phyloP scores from a whole-genome alignment of 768 basidiomycete species.

The Nevesoporus exiguus region DNA sequence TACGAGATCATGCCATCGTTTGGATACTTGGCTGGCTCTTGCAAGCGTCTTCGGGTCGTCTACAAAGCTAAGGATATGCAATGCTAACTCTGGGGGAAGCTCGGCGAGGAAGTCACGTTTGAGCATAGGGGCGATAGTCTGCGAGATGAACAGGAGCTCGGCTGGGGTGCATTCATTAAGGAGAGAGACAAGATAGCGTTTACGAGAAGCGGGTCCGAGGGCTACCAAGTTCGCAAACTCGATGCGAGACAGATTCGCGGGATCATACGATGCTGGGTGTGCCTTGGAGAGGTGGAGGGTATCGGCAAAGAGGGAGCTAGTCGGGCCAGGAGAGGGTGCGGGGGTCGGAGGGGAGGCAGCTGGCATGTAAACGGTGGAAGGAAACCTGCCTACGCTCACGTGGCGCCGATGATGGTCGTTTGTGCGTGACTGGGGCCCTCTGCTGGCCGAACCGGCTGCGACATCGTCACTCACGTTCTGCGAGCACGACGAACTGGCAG shows the following conservation, averaged over 20 bases:
- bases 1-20: constrained; percentile 65
- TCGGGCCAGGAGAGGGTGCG: constrained; percentile 54
- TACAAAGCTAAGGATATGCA: constrained; percentile 74
- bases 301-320: constrained; percentile 45
- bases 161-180: constrained; percentile 52
- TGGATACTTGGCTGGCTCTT: constrained; percentile 66
- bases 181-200: constrained; percentile 49
- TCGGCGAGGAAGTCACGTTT: constrained; percentile 58
- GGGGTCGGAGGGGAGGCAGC: constrained; percentile 59
- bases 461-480: constrained; percentile 13
- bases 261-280: constrained; percentile 16
- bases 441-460: constrained; percentile 4
- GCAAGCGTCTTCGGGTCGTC: constrained; percentile 71
- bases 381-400: constrained; percentile 12
- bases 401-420: constrained; percentile 17
- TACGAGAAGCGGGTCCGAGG: constrained; percentile 41
- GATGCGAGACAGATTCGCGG: constrained; percentile 26
- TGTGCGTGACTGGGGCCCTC: constrained; percentile 9
- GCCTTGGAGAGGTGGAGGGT: constrained; percentile 19
- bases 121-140: constrained; percentile 60
- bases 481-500: constrained; percentile 1
- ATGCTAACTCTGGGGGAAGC: constrained; percentile 65
- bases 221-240: constrained; percentile 33
- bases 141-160: constrained; percentile 65
- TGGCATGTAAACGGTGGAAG: constrained; percentile 47